Base-by-base conservation (phyloP, 305 asterid species). In the Solanum chacoense region DNA sequence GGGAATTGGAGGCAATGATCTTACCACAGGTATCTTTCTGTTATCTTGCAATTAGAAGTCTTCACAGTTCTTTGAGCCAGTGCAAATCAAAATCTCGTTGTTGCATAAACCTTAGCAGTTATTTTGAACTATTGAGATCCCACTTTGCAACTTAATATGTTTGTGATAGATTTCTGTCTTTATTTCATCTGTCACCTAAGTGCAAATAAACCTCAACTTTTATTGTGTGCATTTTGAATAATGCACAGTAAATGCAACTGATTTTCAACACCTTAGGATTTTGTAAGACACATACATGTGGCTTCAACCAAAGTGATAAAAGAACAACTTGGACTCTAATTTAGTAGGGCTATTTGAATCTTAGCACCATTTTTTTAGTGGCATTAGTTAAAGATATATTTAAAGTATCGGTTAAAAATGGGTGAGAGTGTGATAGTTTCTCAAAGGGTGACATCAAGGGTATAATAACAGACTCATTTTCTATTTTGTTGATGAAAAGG, bases 1-100 rank as follows among this genome's bases (percentile, higher is more conserved):
- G 72, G 92, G 92, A 76, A 73, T 35, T 83, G 79, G 59, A 20
- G 91, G 91, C 74, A 89, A 90, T 69, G 90, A 89, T 86, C 90
- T 89, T 50, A 90, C 90, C 28, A 69, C 85, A 13, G 92, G 92
- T 90, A 89, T 36, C 85, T 24, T 37, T 31, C 40, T 83, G 42
- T 83, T 83, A 31, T 50, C 29, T 81, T 50, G 71, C 73, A 83
- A 31, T 83, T 81, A 83, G 73, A 50, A 50, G 73, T 50, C 31
- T 29, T 20, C 73, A 3, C 29, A 50, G 72, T 31, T 50, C 73
- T 86, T 24, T 83, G 28, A 50, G 40, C 11, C 29, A 10, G 73
- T 83, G 42, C 18, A 18, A 10, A 59, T 55, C 42, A 31, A 38
- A 36, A 75, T 37, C 73, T 50, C 12, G 22, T 83, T 20, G 2